Evolutionary conservation across 139 green algal genomes (phyloP).

Genomic region (Picochlorum sp.): DNA sequence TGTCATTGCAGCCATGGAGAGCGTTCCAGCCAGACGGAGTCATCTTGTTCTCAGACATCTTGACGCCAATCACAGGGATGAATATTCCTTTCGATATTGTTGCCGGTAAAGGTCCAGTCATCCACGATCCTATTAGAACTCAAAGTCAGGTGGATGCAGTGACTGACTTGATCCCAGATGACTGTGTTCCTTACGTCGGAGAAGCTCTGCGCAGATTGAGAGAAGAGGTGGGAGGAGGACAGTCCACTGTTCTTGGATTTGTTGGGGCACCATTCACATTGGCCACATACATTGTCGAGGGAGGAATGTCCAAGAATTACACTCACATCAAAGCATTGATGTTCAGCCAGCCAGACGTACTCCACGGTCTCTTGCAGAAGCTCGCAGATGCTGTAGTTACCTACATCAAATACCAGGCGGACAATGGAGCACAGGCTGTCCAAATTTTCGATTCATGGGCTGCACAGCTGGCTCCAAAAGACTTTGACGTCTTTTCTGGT

Average conservation of each 20-base stretch:
- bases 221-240: constrained; percentile 51
- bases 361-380: constrained; percentile 58
- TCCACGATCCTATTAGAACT: constrained; percentile 80
- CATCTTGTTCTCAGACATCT: constrained; percentile 93
- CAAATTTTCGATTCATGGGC: constrained; percentile 97
- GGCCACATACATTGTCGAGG: constrained; percentile 90
- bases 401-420: constrained; percentile 85
- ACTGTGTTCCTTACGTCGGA: constrained; percentile 68
- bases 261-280: constrained; percentile 90
- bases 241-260: constrained; percentile 81
- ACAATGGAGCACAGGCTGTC: constrained; percentile 73
- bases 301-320: constrained; percentile 79
- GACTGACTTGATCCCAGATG: constrained; percentile 58
- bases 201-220: constrained; percentile 70
- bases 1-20: constrained; percentile 86
- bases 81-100: constrained; percentile 93
- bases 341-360: constrained; percentile 62
- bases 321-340: constrained; percentile 79
- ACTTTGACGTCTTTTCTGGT: constrained; percentile 84
- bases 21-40: constrained; percentile 91
- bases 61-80: constrained; percentile 86
- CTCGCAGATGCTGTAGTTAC: constrained; percentile 79
- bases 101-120: constrained; percentile 73
- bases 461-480: constrained; percentile 65
- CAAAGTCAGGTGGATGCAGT: constrained; percentile 79